Evolutionary conservation across 2,329 filamentous ascomycete genomes (phyloP).

Genomic region (Verticillium albo-atrum): DNA sequence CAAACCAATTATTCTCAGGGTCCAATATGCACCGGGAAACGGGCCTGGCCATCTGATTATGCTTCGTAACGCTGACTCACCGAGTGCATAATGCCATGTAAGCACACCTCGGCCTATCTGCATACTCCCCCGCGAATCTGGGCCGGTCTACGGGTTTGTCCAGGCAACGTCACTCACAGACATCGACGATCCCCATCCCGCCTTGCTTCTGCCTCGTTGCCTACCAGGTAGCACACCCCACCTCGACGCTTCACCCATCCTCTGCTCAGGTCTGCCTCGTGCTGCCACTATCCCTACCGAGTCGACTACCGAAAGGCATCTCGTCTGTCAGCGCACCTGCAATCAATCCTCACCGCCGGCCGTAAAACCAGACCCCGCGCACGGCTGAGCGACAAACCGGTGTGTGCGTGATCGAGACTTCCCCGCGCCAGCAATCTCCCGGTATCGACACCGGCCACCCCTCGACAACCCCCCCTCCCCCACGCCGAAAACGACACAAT

Average conservation of each 20-base stretch:
- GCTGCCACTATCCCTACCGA: background rate
- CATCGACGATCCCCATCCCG: slow-evolving; percentile 2
- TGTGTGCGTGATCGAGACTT: background rate
- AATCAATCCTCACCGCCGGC: background rate
- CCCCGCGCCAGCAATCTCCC: background rate
- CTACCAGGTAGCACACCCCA: slow-evolving; percentile 1
- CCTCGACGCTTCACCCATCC: background rate
- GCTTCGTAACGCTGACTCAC: background rate
- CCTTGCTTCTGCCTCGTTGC: slow-evolving; percentile 1
- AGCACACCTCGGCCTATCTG: background rate
- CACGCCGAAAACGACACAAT: background rate
- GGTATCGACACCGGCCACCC: background rate
- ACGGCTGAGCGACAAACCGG: background rate
- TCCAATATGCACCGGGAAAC: background rate
- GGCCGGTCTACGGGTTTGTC: background rate
- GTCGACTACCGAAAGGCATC: background rate
- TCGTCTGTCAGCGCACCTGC: background rate
- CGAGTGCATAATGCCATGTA: background rate
- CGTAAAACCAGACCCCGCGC: background rate
- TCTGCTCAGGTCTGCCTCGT: background rate
- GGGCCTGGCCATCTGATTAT: background rate
- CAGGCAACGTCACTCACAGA: slow-evolving; percentile 3
- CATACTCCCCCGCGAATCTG: background rate
- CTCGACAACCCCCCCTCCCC: background rate
- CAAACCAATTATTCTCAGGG: too few species aligned